phyloP scores from a whole-genome alignment of 768 basidiomycete genomes.

The Amyloporia xantha region DNA sequence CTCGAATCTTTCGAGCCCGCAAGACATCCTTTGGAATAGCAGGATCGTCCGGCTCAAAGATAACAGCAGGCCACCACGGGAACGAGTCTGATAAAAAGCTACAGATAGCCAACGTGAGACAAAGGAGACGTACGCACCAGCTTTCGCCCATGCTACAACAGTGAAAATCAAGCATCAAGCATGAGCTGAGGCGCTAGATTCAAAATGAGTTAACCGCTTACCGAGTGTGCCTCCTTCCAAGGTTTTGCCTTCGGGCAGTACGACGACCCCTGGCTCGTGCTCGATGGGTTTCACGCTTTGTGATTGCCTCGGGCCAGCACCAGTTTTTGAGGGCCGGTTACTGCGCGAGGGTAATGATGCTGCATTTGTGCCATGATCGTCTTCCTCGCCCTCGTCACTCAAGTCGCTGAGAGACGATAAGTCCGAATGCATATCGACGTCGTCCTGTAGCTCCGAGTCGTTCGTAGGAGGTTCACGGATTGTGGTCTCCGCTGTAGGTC shows the following conservation, averaged over 20 bases:
- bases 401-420: slow-evolving; percentile 13
- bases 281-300: too few species aligned
- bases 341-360: background rate
- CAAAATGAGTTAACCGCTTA: slow-evolving; percentile 27
- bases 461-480: background rate
- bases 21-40: slow-evolving; percentile 40
- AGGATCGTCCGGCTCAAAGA: slow-evolving; percentile 57
- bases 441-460: background rate
- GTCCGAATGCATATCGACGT: slow-evolving; percentile 6
- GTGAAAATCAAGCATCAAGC: slow-evolving; percentile 2
- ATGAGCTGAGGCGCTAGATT: slow-evolving; percentile 3
- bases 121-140: slow-evolving; percentile 40
- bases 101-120: too few species aligned
- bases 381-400: slow-evolving; percentile 2
- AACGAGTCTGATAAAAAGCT: slow-evolving; percentile 45
- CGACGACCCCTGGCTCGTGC: slow-evolving; percentile 26
- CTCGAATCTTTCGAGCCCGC: slow-evolving; percentile 11
- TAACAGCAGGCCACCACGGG: slow-evolving; percentile 86
- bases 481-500: background rate
- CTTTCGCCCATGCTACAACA: slow-evolving; percentile 76
- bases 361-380: background rate
- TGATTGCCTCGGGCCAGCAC: too few species aligned
- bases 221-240: slow-evolving; percentile 60
- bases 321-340: slow-evolving; percentile 10
- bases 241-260: slow-evolving; percentile 28